A percentile compares a stretch with the other conserved stretches of the same genome.
phyloP scores from a whole-genome alignment of 768 basidiomycete genomes.

The Collybiopsis luxurians region DNA sequence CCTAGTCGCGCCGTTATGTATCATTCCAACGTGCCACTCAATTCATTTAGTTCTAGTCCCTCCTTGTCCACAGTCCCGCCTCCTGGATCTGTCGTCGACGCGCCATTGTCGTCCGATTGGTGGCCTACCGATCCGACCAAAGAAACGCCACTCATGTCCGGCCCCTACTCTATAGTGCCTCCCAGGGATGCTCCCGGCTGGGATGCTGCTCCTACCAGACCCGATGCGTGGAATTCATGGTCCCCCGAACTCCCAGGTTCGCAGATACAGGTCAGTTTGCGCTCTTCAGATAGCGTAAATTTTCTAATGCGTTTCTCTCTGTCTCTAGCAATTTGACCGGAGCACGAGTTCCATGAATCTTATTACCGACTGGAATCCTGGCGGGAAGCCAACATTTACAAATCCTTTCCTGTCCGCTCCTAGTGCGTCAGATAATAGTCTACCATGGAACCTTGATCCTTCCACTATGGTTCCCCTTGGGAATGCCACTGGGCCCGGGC shows the following conservation, averaged over 20 bases:
- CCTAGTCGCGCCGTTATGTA: constrained; percentile 30
- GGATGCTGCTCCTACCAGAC: constrained; percentile 12
- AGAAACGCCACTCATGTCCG: constrained; percentile 11
- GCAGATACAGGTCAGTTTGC: neutral
- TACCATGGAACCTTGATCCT: neutral
- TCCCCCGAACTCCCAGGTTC: neutral
- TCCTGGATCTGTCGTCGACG: neutral
- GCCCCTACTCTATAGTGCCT: constrained; percentile 12
- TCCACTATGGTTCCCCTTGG: neutral
- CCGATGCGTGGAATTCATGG: constrained; percentile 5
- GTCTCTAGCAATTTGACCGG: too few species aligned
- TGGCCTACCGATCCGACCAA: constrained; percentile 2
- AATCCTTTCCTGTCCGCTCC: neutral
- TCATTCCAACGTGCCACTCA: constrained; percentile 22
- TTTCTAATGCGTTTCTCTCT: too few species aligned
- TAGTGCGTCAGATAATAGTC: neutral
- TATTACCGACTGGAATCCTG: neutral
- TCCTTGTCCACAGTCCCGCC: neutral
- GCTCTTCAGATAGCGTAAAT: too few species aligned
- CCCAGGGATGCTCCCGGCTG: constrained; percentile 16
- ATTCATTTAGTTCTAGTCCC: constrained; percentile 2
- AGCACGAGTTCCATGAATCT: neutral
- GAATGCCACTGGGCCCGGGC: neutral
- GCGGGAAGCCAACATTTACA: neutral
- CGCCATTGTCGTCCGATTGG: neutral